Conservation (phyloP, 805 yeast genomes). For the Pichia ethanolica region DNA sequence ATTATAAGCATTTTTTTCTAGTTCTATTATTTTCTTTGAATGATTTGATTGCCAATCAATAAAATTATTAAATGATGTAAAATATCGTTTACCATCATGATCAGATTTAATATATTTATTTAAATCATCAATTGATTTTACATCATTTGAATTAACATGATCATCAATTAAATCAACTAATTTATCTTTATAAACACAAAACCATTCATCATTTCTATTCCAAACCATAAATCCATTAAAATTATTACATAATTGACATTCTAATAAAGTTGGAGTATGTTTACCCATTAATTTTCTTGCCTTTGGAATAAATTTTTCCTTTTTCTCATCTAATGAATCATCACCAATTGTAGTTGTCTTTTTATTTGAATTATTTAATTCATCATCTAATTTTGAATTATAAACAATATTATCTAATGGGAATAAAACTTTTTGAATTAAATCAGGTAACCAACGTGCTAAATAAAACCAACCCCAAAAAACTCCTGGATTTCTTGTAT, state of each 20-base stretch:
- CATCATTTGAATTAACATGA: background rate
- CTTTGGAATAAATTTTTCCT: background rate
- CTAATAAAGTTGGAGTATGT: slow-evolving; percentile 25
- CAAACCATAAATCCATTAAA: slow-evolving; percentile 22
- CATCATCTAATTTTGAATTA: background rate
- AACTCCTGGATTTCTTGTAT: slow-evolving; percentile 7
- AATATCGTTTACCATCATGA: slow-evolving; percentile 18
- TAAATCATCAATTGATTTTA: background rate
- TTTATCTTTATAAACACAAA: slow-evolving; percentile 17
- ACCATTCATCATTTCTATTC: slow-evolving; percentile 27
- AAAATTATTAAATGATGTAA: slow-evolving; percentile 19
- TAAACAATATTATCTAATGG: slow-evolving; percentile 5
- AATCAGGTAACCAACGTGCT: slow-evolving; percentile 8
- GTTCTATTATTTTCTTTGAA: slow-evolving; percentile 8
- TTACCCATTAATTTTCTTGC: slow-evolving; percentile 21
- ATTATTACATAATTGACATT: slow-evolving; percentile 24
- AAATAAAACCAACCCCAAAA: slow-evolving; percentile 11
- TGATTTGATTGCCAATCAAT: slow-evolving; percentile 18
- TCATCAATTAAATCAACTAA: slow-evolving; percentile 1
- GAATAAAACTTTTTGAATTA: slow-evolving; percentile 8
- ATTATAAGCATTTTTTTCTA: slow-evolving; percentile 16
- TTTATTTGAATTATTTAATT: background rate
- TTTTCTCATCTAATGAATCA: background rate
- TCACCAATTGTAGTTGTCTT: background rate
- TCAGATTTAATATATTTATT: slow-evolving; percentile 8